Evolutionary conservation across 2,329 filamentous ascomycete species (phyloP).

Genomic region (Talaromyces amestolkiae): DNA sequence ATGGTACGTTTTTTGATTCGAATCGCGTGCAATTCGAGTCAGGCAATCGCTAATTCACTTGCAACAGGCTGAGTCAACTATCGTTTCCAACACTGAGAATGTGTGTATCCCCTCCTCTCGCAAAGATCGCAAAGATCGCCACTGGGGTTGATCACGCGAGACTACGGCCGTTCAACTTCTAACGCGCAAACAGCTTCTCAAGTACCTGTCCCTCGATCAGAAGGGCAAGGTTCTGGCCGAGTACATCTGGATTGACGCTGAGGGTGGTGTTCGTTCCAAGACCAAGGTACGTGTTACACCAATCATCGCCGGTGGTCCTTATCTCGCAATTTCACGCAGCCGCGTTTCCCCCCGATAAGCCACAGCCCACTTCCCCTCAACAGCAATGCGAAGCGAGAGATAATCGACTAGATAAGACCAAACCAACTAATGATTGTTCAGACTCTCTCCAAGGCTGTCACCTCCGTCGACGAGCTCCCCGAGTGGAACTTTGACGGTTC

Average conservation of each 20-base stretch:
- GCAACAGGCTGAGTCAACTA: conserved; percentile 29
- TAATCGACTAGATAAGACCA: background rate
- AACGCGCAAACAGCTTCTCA: conserved; percentile 64
- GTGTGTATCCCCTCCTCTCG: conserved; percentile 30
- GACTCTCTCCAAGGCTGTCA: conserved; percentile 62
- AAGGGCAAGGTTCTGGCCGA: conserved; percentile 86
- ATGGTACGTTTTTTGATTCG: conserved; percentile 15
- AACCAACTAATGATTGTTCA: conserved; percentile 31
- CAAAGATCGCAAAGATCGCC: background rate
- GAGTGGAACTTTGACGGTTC: conserved; percentile 87
- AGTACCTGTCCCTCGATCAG: conserved; percentile 89
- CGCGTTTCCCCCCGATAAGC: conserved; percentile 22
- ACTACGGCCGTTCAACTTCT: conserved; percentile 22
- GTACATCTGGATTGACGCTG: conserved; percentile 92
- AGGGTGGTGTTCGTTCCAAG: conserved; percentile 85
- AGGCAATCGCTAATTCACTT: background rate
- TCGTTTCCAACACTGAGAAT: conserved; percentile 40
- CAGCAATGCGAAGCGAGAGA: conserved; percentile 11
- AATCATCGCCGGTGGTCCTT: conserved; percentile 9
- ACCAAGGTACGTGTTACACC: conserved; percentile 70
- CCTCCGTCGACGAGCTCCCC: conserved; percentile 63
- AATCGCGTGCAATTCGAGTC: background rate
- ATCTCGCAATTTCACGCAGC: conserved; percentile 14
- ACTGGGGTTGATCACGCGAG: background rate
- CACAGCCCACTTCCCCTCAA: conserved; percentile 14